phyloP scores from a whole-genome alignment of 208 protist genomes.

The Histomonas meleagridis region DNA sequence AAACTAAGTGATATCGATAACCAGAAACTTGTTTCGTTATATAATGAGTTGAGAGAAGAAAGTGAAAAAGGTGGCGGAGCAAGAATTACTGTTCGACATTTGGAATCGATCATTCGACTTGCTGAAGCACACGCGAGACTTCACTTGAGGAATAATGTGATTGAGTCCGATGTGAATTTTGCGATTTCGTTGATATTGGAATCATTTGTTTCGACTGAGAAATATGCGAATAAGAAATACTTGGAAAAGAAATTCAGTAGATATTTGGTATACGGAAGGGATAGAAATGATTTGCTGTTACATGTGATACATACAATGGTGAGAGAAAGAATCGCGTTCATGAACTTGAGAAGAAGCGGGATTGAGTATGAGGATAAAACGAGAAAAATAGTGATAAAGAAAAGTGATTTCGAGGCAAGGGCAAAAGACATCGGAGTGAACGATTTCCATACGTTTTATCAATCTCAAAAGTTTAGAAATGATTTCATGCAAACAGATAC shows the following conservation, averaged over 20 bases:
- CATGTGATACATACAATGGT: slow-evolving; percentile 38
- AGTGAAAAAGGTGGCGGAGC: slow-evolving; percentile 68
- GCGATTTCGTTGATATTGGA: slow-evolving; percentile 89
- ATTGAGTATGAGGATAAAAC: neutral
- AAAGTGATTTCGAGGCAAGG: neutral
- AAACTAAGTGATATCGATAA: slow-evolving; percentile 63
- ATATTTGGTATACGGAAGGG: slow-evolving; percentile 37
- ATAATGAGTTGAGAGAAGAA: slow-evolving; percentile 84
- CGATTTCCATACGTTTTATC: neutral
- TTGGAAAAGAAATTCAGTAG: slow-evolving; percentile 47
- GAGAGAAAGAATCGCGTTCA: neutral
- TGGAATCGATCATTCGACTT: slow-evolving; percentile 94
- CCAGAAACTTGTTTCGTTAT: slow-evolving; percentile 78
- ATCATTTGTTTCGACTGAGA: slow-evolving; percentile 89
- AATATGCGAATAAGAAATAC: slow-evolving; percentile 51
- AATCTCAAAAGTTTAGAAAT: neutral
- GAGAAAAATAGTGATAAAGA: neutral
- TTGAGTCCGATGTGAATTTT: slow-evolving; percentile 83
- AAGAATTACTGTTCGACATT: slow-evolving; percentile 87
- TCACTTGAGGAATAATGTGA: slow-evolving; percentile 57
- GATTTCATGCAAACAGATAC: neutral
- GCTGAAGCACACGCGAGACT: slow-evolving; percentile 68
- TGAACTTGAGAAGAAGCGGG: neutral
- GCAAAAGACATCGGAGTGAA: neutral
- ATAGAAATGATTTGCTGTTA: slow-evolving; percentile 39